Percentiles rank a stretch among this genome's conserved stretches.
These are phyloP conservation scores for Ophiostoma australiae DNA, from an alignment of 2,329 filamentous ascomycete genomes.

Conservation along the genomic window DNA sequence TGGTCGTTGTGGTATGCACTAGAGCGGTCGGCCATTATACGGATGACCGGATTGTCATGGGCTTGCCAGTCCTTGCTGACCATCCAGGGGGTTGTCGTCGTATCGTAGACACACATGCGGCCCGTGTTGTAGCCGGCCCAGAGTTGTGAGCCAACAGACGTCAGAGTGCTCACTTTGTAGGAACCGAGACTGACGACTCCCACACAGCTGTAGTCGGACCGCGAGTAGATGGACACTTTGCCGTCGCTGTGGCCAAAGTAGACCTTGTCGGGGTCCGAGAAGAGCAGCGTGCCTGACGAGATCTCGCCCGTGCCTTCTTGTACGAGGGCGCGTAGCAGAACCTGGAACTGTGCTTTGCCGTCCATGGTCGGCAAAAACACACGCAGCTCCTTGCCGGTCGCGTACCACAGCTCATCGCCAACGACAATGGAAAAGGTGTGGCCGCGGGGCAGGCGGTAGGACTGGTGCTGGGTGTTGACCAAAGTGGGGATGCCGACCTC, in stretches of 20 bases:
- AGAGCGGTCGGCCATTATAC: conserved; percentile 70
- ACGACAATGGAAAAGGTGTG: conserved; percentile 86
- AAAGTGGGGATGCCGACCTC: conserved; percentile 58
- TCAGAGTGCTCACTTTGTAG: conserved; percentile 89
- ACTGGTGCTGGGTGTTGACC: conserved; percentile 63
- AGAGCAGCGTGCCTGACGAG: conserved; percentile 73
- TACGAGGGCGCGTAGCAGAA: conserved; percentile 64
- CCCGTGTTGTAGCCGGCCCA: conserved; percentile 96
- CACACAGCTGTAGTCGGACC: conserved; percentile 69
- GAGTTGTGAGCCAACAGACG: conserved; percentile 72
- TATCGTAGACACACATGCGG: conserved; percentile 89
- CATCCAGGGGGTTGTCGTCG: conserved; percentile 73
- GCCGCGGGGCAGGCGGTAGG: conserved; percentile 71
- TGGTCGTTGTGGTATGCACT: conserved; percentile 82
- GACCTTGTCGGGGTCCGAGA: conserved; percentile 68
- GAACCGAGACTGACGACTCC: conserved; percentile 78
- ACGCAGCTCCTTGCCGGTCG: conserved; percentile 78
- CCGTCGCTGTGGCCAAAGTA: conserved; percentile 92
- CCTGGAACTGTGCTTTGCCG: conserved; percentile 66
- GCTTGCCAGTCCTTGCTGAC: conserved; percentile 94
- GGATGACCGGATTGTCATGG: conserved; percentile 76
- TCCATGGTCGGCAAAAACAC: conserved; percentile 71
- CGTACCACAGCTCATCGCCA: conserved; percentile 82
- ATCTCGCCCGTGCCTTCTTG: conserved; percentile 77
- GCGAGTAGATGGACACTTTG: conserved; percentile 89